phyloP scores from a whole-genome alignment of 306 rosid species.

The Oxytropis ochrocephala region DNA sequence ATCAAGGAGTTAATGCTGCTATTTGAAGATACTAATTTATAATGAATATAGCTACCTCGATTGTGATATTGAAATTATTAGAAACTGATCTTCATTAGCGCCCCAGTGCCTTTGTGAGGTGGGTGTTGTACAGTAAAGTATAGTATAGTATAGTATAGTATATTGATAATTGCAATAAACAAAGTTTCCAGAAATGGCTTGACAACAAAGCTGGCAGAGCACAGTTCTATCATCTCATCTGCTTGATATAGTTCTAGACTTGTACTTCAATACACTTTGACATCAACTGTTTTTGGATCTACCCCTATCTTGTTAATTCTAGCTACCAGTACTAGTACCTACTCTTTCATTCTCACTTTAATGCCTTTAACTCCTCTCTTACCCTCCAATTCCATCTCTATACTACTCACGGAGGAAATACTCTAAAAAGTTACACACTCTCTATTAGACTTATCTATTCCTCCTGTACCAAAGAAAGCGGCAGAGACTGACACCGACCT shows the following conservation, averaged over 20 bases:
- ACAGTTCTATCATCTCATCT: background rate
- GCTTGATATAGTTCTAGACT: background rate
- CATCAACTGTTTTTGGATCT: constrained; percentile 5
- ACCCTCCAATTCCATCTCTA: background rate
- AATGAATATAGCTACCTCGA: background rate
- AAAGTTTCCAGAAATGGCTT: constrained; percentile 9
- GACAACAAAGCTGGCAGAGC: constrained; percentile 20
- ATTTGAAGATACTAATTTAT: background rate
- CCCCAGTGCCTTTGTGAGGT: background rate
- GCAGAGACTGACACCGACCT: too few relatives aligned
- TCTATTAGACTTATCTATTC: too few relatives aligned
- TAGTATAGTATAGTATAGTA: too few relatives aligned
- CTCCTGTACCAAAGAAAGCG: too few relatives aligned
- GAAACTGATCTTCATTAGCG: background rate
- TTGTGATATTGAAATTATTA: background rate
- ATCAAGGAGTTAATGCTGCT: background rate
- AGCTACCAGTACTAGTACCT: constrained; percentile 1
- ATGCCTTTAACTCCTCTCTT: background rate
- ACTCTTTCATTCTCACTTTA: constrained; percentile 23
- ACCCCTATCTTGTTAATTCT: background rate
- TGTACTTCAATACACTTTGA: background rate
- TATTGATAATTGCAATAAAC: background rate
- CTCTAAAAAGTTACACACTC: background rate
- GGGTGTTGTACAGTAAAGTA: too few relatives aligned
- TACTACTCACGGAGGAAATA: background rate